These are phyloP conservation scores for Moesziomyces sp. DNA, from an alignment of 1,284 basidiomycete species.

Conservation along the genomic window DNA sequence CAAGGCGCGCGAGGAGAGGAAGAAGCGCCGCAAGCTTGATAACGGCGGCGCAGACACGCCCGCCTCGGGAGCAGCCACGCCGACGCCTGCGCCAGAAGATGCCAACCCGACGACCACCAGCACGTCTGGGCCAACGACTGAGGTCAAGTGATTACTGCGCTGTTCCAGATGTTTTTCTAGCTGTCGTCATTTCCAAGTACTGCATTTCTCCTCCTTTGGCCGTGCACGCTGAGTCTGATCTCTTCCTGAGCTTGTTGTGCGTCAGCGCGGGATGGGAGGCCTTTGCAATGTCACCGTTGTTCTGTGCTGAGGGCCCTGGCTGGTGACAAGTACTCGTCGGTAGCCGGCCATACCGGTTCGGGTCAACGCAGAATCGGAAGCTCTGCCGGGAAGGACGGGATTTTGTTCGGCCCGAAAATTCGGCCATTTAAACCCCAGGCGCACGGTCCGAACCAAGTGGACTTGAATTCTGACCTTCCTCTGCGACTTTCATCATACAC, in stretches of 20 bases:
- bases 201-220: neutral
- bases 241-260: too few species aligned
- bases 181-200: neutral
- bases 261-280: too few species aligned
- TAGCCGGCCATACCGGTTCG: conserved; percentile 1
- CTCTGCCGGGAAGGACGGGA: conserved; percentile 7
- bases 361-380: neutral
- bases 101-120: conserved; percentile 35
- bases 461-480: neutral
- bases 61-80: conserved; percentile 32
- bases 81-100: conserved; percentile 32
- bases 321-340: neutral
- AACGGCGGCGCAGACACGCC: conserved; percentile 17
- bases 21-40: conserved; percentile 42
- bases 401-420: conserved; percentile 29
- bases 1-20: conserved; percentile 37
- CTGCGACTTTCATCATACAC: neutral
- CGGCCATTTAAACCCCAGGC: neutral
- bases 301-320: too few species aligned
- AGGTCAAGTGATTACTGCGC: neutral
- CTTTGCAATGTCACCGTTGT: too few species aligned
- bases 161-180: conserved; percentile 11
- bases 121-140: conserved; percentile 17
- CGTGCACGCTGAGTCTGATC: too few species aligned
- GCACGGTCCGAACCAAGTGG: conserved; percentile 8